A percentile compares a stretch with the other conserved stretches of the same genome.
phyloP scores from a whole-genome alignment of 768 basidiomycete species.

The Erythrobasidium yunnanense region DNA sequence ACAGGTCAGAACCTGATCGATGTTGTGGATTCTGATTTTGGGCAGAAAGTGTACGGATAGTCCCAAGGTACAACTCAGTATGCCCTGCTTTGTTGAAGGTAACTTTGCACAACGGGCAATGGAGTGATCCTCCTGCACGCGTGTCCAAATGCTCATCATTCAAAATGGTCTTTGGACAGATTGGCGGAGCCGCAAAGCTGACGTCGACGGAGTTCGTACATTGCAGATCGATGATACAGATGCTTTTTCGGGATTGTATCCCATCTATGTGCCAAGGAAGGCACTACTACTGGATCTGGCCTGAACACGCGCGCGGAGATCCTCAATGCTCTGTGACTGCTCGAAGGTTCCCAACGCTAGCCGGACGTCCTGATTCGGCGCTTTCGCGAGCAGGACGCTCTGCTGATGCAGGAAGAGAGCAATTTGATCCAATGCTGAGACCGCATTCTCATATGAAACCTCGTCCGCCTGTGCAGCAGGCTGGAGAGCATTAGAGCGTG shows the following conservation, averaged over 20 bases:
- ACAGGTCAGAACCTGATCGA: background rate
- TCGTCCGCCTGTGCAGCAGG: background rate
- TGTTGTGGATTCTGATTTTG: background rate
- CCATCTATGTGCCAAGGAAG: too few species aligned
- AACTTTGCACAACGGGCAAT: background rate
- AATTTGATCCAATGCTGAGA: background rate
- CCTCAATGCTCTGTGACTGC: slow-evolving; percentile 10
- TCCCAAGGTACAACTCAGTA: background rate
- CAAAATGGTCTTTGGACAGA: background rate
- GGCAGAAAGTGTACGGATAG: background rate
- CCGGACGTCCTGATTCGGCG: background rate
- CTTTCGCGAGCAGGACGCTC: background rate
- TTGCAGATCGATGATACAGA: too few species aligned
- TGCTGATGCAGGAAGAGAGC: background rate
- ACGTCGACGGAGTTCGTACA: background rate
- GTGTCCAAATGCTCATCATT: background rate
- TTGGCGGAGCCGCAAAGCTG: background rate
- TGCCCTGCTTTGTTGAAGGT: background rate
- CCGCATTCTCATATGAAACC: background rate
- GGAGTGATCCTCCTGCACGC: background rate
- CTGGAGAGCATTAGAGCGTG: background rate
- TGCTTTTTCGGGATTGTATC: too few species aligned
- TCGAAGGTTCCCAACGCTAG: slow-evolving; percentile 4
- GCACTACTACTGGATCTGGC: too few species aligned
- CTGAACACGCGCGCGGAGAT: background rate